Base-by-base conservation (phyloP, 352 stramenopile genomes). In the Albugo laibachii region DNA sequence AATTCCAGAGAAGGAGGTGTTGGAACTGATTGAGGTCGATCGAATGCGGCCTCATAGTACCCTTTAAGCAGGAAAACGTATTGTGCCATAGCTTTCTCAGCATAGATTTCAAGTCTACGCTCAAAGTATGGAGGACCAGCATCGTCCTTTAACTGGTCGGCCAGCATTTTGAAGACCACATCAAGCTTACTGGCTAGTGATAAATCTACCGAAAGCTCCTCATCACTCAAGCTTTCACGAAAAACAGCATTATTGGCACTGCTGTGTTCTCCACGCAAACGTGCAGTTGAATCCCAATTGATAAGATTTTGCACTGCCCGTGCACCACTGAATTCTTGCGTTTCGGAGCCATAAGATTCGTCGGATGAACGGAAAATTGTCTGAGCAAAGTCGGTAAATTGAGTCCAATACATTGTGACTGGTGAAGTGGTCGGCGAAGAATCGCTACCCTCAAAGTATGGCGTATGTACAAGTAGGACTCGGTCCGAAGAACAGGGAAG, bases 121-220 rank as follows among this genome's bases (percentile, higher is more conserved):
- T 70, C 57, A 35, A 85, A 91, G 45, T 91, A 84, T 31, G 24
- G 24, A 31, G 24, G 24, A 12, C 54, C 48, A 34, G 44, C 36
- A 11, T 20, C 8, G 0, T 34, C 3, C 8, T 66, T 47, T 47
- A 87, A 65, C 48, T 91, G 77, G 46, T 87, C 77, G 0, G 77
- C 72, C 39, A 85, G 59, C 77, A 91, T 91, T 53, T 87, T 91
- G 50, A 91, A 78, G 37, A 81, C 71, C 27, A 75, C 73, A 50
- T 91, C 77, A 18, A 91, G 49, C 50, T 91, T 91, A 58, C 74
- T 87, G 4, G 62, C 64, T 16, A 91, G 77, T 2, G 73, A 79
- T 16, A 91, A 49, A 48, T 91, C 77, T 13, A 91, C 73, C 20
- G 74, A 85, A 5, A 91, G 53, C 46, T 82, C 74, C 43, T 91